A percentile compares a stretch with the other conserved stretches of the same genome.
Conservation (phyloP, 768 basidiomycete species). For the Mrakia gelida region DNA sequence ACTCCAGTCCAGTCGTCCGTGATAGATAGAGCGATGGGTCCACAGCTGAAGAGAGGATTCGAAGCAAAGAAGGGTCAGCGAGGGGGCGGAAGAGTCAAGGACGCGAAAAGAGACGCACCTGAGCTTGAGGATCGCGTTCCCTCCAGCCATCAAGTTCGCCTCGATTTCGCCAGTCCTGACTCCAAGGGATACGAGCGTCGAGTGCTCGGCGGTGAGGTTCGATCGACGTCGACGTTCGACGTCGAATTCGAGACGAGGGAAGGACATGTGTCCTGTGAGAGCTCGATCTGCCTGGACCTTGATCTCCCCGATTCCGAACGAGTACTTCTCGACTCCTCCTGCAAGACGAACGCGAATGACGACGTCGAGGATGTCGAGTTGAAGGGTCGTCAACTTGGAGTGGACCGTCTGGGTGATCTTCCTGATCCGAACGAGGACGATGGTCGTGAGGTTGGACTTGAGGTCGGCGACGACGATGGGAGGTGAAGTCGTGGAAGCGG, state of each 20-base stretch:
- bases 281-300: conserved; percentile 50
- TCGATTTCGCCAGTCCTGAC: conserved; percentile 26
- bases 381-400: conserved; percentile 58
- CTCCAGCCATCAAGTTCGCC: conserved; percentile 37
- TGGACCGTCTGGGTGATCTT: conserved; percentile 70
- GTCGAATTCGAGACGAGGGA: conserved; percentile 36
- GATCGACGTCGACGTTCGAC: conserved; percentile 21
- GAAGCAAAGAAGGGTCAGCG: not conserved
- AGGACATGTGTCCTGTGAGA: conserved; percentile 40
- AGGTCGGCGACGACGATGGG: not conserved
- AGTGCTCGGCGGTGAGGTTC: not conserved
- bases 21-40: conserved; percentile 38
- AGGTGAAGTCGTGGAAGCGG: conserved; percentile 25
- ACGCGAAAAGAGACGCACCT: conserved; percentile 33
- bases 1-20: conserved; percentile 42
- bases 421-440: conserved; percentile 65
- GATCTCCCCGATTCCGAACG: conserved; percentile 57
- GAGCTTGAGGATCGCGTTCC: conserved; percentile 37
- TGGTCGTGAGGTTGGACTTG: conserved; percentile 47
- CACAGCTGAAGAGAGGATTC: conserved; percentile 34
- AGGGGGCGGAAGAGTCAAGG: not conserved
- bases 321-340: conserved; percentile 62
- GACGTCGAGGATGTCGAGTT: conserved; percentile 43
- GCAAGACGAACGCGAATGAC: conserved; percentile 60
- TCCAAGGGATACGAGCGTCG: conserved; percentile 37